Conservation (phyloP, 441 rosid species). For the Corymbia citriodora region DNA sequence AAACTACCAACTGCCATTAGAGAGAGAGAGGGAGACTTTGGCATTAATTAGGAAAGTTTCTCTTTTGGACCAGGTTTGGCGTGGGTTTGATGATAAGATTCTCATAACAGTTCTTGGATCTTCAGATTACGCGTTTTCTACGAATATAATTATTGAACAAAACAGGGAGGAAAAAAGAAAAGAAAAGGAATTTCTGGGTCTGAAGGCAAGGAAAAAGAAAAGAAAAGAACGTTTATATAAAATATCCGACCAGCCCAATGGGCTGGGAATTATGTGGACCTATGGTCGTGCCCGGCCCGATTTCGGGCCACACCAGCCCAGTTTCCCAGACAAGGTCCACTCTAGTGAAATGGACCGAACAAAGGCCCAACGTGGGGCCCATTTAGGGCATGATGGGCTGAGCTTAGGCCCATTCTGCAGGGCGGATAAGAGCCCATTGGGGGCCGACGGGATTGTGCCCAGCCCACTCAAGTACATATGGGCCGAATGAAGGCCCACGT, state of each 20-base stretch:
- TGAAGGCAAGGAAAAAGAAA: not conserved
- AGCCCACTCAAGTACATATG: not conserved
- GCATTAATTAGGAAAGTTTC: not conserved
- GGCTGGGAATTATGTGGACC: not conserved
- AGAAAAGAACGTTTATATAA: not conserved
- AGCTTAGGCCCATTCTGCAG: no score
- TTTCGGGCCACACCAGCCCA: not conserved
- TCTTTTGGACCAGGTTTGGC: not conserved
- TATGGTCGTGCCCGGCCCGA: not conserved
- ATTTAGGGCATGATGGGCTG: not conserved
- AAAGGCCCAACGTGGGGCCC: not conserved
- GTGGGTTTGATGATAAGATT: not conserved
- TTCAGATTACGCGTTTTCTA: not conserved
- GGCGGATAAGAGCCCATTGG: not conserved
- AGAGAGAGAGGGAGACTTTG: not conserved
- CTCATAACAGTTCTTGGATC: not conserved
- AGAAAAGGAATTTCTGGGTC: not conserved
- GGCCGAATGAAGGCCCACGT: fast-evolving
- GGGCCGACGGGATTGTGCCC: not conserved
- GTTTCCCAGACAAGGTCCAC: not conserved
- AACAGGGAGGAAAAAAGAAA: not conserved
- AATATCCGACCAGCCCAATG: not conserved
- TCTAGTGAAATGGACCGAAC: not conserved
- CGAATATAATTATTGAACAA: not conserved
- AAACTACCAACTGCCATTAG: not conserved